Base-by-base conservation (phyloP, 495 filamentous ascomycete genomes). In the Neurospora discreta region DNA sequence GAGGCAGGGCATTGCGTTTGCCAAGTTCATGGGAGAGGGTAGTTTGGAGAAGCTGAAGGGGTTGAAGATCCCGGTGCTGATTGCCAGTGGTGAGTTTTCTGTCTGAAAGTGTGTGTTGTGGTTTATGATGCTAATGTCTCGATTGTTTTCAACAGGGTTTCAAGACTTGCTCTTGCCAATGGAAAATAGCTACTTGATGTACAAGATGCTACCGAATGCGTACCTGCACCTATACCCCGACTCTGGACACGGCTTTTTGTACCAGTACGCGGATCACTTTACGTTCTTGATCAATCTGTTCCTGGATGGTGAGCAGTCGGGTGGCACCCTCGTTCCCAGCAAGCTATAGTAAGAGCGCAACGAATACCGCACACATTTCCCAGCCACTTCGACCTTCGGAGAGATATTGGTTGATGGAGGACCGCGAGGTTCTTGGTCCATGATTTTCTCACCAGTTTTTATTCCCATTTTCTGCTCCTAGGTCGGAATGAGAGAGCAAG, bases 51-150 rank as follows among this genome's bases (percentile, higher is more conserved):
- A 77, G 58, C 70, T 80, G 40, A 60, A 68, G 23, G 75, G 78
- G 72, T 65, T 81, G 43, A 75, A 73, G 65, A 79, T 80, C 68
- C 78, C 78, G 13, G 78, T 81, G 16, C 73, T 81, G 30, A 76
- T 81, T 26, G 76, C 78, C 23, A 79, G 80, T 71, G 80, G 80
- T 58, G 75, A 81, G 73, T 41, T 39, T 23, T 44, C 26, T 41
- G 46, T 18, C n/a, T 0, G 5, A 11, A 5, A 30, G 3, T 58
- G 33, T 0, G 20, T 26, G 18, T 60, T 9, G 15, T 18, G 1
- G 16, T 8, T 39, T 3, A 38, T 20, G 1, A 30, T 30, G 30
- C 23, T 74, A 26, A 30, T 6, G 11, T 10, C 9, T 7, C 30
- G 3, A 5, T 5, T 36, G 33, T 4, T 68, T 39, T 15, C 11